phyloP scores from a whole-genome alignment of 176 grass and related monocot genomes.

The Ensete glaucum region DNA sequence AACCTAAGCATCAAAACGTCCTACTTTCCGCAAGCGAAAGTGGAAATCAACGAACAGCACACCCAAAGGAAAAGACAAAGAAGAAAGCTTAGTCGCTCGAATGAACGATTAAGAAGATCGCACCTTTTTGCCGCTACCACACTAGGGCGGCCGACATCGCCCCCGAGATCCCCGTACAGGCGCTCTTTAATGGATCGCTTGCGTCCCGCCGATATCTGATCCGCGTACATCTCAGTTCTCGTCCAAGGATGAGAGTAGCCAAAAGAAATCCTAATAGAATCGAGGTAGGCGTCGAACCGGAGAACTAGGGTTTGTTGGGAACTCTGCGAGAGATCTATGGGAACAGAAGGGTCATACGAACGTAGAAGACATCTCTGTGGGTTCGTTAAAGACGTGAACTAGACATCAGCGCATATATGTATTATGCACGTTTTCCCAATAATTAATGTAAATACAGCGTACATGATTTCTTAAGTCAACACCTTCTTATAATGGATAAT shows the following conservation, averaged over 20 bases:
- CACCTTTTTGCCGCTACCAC: slow-evolving; percentile 28
- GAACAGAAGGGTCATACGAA: too few relatives aligned
- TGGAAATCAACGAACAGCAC: not conserved
- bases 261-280: not conserved
- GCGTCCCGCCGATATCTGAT: slow-evolving; percentile 33
- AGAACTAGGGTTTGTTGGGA: not conserved
- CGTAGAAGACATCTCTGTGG: too few relatives aligned
- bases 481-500: too few relatives aligned
- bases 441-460: too few relatives aligned
- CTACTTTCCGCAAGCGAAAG: not conserved
- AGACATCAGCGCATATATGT: too few relatives aligned
- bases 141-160: slow-evolving; percentile 15
- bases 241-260: not conserved
- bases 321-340: too few relatives aligned
- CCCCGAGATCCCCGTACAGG: slow-evolving; percentile 20
- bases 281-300: not conserved
- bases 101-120: not conserved
- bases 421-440: too few relatives aligned
- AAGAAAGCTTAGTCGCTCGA: not conserved
- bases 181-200: slow-evolving; percentile 41
- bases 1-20: not conserved
- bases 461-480: too few relatives aligned
- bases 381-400: too few relatives aligned
- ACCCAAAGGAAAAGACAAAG: too few relatives aligned
- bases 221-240: slow-evolving; percentile 29